These are phyloP conservation scores for Pleurotus platypus DNA, from an alignment of 768 basidiomycete genomes.

Conservation along the genomic window DNA sequence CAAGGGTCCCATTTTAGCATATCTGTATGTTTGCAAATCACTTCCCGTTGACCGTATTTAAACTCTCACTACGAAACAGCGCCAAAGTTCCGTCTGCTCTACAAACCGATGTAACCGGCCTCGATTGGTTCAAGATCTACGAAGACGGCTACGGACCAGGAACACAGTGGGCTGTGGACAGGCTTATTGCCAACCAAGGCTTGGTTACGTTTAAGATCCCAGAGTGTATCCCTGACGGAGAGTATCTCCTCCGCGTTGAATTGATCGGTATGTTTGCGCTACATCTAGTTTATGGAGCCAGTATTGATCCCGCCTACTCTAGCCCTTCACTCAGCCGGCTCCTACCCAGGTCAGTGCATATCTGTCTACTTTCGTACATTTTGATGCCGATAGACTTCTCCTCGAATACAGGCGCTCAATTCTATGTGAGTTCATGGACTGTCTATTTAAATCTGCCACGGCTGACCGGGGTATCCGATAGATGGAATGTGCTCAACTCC, in stretches of 20 bases:
- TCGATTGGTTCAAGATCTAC: slow-evolving; percentile 44
- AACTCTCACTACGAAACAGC: slow-evolving; percentile 20
- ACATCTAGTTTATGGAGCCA: background rate
- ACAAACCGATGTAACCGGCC: slow-evolving; percentile 30
- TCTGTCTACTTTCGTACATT: background rate
- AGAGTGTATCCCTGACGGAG: slow-evolving; percentile 13
- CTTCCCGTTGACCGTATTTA: background rate
- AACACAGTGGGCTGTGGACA: slow-evolving; percentile 36
- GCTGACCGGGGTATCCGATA: background rate
- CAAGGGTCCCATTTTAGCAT: slow-evolving; percentile 49
- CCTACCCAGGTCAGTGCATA: background rate
- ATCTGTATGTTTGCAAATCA: slow-evolving; percentile 33
- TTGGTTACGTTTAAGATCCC: slow-evolving; percentile 32
- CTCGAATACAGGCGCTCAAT: background rate
- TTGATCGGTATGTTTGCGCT: background rate
- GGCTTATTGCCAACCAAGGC: slow-evolving; percentile 36
- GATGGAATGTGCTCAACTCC: slow-evolving; percentile 3
- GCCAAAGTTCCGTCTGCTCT: slow-evolving; percentile 29
- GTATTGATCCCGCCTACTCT: background rate
- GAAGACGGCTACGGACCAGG: slow-evolving; percentile 28
- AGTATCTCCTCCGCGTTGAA: slow-evolving; percentile 10
- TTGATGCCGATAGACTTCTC: background rate
- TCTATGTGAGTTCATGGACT: background rate
- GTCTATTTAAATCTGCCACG: background rate
- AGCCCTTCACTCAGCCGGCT: slow-evolving; percentile 3